Base-by-base conservation (phyloP, 805 yeast genomes). In the Monosporozyma siamensis region DNA sequence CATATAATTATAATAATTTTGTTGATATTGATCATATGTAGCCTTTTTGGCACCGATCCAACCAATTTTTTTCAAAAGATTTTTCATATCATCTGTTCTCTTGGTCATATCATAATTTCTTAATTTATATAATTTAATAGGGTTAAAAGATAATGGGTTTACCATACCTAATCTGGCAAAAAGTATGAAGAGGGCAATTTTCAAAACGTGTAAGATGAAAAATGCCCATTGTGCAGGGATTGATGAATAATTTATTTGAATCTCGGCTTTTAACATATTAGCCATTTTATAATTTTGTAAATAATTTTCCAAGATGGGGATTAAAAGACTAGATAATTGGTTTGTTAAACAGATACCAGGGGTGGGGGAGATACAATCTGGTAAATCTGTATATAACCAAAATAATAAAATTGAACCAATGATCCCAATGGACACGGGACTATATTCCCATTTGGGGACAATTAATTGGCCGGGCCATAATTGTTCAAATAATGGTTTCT, bases 371-470 rank as follows among this genome's bases (percentile, higher is more conserved):
- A 87, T 68, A 53, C 70, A 74, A 56, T 87, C 95, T 2, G 98
- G 98, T 59, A 92, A 71, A 66, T 92, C 97, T 1, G 95, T 80
- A 63, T 89, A 92, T 45, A 92, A 72, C 97, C 98, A 92, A 14
- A 66, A 64, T 8, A 73, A 40, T 52, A 85, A 64, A 3, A 63
- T 41, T 1, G 38, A 23, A 3, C 44, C 41, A 31, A 51, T 58
- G 4, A 44, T 38, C 14, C 40, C 20, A 11, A 58, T 45, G 20
- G 44, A 46, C 2, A 37, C 41, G 12, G 39, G 44, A n/a, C 52
- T 50, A 10, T 44, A 43, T 20, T 55, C 56, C 65, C 65, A 63
- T 31, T 52, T 41, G 11, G 67, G 67, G 5, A 63, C 80, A 44
- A 92, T 68, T 61, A 92, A 73, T 68, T 90, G 97, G 29, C 95